Evolutionary conservation across 805 yeast species (phyloP).

Genomic region (Komagataella ulmi): DNA sequence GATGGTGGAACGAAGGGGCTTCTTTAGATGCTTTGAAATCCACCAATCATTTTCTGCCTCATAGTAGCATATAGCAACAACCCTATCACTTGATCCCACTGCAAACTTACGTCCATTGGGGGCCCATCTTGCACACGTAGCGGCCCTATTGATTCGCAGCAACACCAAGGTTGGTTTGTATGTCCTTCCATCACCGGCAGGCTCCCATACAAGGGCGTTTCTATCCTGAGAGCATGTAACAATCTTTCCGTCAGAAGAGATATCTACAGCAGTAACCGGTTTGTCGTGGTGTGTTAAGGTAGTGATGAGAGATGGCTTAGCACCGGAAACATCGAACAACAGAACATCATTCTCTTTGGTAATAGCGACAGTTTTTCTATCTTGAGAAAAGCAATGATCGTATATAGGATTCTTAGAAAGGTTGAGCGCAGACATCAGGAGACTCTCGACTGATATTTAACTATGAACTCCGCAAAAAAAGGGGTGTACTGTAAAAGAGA

Average conservation of each 20-base stretch:
- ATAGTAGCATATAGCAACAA: constrained; percentile 90
- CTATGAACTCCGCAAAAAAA: background rate
- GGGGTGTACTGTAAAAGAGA: background rate
- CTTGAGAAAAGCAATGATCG: constrained; percentile 79
- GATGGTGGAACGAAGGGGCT: constrained; percentile 83
- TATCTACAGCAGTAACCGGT: constrained; percentile 88
- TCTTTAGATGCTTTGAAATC: constrained; percentile 95
- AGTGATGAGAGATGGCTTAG: constrained; percentile 49
- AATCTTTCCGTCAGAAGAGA: constrained; percentile 76
- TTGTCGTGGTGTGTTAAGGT: constrained; percentile 79
- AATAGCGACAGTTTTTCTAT: constrained; percentile 54
- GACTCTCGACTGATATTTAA: constrained; percentile 12
- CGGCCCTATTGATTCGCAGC: constrained; percentile 88
- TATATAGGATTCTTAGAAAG: constrained; percentile 80
- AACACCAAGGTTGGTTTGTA: constrained; percentile 84
- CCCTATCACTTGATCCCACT: constrained; percentile 90
- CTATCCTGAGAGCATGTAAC: constrained; percentile 97
- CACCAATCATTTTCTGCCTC: constrained; percentile 98
- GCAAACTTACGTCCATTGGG: constrained; percentile 94
- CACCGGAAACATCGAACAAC: constrained; percentile 46
- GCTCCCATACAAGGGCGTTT: constrained; percentile 95
- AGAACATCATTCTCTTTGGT: constrained; percentile 71
- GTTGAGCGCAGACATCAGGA: constrained; percentile 33
- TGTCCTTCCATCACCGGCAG: constrained; percentile 39
- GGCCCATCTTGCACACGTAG: constrained; percentile 90